Conservation (phyloP, 1,284 basidiomycete genomes). For the Schizopora paradoxa region DNA sequence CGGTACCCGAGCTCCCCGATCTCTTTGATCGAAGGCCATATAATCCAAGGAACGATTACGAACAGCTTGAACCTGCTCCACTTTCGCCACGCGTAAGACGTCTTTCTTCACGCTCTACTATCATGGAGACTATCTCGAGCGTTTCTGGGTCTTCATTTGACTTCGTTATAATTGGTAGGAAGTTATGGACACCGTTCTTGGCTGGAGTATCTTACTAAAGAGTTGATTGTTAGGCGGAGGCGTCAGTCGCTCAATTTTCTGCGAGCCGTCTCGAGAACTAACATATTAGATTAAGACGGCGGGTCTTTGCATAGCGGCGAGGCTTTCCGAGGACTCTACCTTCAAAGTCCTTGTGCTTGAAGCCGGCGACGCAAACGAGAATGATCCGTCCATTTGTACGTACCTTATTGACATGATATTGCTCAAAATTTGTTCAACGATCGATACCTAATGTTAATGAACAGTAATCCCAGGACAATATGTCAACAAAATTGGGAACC, state of each 20-base stretch:
- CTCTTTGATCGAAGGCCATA: no score
- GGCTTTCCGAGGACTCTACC: slow-evolving; percentile 37
- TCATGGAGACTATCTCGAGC: neutral
- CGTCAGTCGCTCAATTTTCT: no score
- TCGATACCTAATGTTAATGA: no score
- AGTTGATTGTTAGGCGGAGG: no score
- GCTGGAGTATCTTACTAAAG: no score
- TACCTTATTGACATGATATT: slow-evolving; percentile 2
- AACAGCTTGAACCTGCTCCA: no score
- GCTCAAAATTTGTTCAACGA: neutral
- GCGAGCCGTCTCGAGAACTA: neutral
- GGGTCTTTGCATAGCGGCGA: slow-evolving; percentile 38
- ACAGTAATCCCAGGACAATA: slow-evolving; percentile 20
- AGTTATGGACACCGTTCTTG: neutral
- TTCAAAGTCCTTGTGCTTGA: slow-evolving; percentile 37
- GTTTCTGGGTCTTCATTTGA: slow-evolving; percentile 7
- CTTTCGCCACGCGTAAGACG: no score
- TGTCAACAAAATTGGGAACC: slow-evolving; percentile 22
- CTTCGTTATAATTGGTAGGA: slow-evolving; percentile 14
- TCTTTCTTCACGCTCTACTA: no score
- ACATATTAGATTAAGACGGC: slow-evolving; percentile 24
- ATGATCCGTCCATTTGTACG: slow-evolving; percentile 28
- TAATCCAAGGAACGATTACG: no score
- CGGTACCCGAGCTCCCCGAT: no score
- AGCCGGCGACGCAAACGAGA: slow-evolving; percentile 31